Evolutionary conservation across 2,329 filamentous ascomycete genomes (phyloP).

Genomic region (Trichophyton rubrum): DNA sequence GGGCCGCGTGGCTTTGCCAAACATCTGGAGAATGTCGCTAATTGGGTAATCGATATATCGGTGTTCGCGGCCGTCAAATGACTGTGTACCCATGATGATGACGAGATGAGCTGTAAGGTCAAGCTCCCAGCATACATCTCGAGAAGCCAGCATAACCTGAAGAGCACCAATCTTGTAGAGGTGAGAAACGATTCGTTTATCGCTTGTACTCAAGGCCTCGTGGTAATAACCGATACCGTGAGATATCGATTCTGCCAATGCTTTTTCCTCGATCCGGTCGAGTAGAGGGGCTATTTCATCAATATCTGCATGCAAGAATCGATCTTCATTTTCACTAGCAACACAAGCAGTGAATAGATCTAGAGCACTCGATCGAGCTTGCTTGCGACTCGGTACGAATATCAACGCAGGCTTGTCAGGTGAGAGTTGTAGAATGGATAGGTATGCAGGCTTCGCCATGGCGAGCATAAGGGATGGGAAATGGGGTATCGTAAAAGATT

Average conservation of each 20-base stretch:
- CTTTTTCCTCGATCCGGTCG: slow-evolving; percentile 70
- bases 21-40: slow-evolving; percentile 93
- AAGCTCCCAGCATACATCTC: slow-evolving; percentile 94
- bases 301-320: slow-evolving; percentile 75
- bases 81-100: slow-evolving; percentile 94
- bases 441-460: slow-evolving; percentile 90
- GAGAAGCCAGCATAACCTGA: slow-evolving; percentile 67
- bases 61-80: slow-evolving; percentile 91
- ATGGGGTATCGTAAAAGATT: slow-evolving; percentile 90
- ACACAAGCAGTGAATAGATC: slow-evolving; percentile 81
- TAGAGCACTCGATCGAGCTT: slow-evolving; percentile 72
- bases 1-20: slow-evolving; percentile 76
- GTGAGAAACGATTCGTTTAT: slow-evolving; percentile 88
- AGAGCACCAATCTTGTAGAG: slow-evolving; percentile 82
- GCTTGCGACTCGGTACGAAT: slow-evolving; percentile 88
- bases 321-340: slow-evolving; percentile 81
- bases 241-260: slow-evolving; percentile 74
- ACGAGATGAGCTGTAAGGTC: slow-evolving; percentile 80
- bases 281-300: slow-evolving; percentile 74
- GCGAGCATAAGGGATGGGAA: slow-evolving; percentile 97
- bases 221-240: slow-evolving; percentile 97
- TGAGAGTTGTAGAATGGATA: slow-evolving; percentile 77
- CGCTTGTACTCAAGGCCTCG: slow-evolving; percentile 74
- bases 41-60: slow-evolving; percentile 94
- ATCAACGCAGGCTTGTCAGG: slow-evolving; percentile 79